Base-by-base conservation (phyloP, 2,329 filamentous ascomycete species). In the Monilinia aucupariae region DNA sequence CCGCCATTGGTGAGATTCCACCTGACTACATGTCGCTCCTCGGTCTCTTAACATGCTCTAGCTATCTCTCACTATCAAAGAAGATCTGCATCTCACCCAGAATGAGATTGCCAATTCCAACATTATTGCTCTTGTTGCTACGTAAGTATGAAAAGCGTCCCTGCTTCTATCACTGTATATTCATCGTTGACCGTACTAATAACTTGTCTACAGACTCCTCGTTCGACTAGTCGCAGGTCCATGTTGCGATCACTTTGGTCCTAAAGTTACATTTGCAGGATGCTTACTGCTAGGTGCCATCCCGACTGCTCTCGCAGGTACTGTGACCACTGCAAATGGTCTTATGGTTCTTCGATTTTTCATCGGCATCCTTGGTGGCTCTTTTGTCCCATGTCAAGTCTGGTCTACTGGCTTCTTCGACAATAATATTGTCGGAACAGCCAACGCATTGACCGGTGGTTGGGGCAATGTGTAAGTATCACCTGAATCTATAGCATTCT, bases 331-430 rank as follows among this genome's bases (percentile, higher is more conserved):
- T 60, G 85, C 85, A 7, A 77, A 76, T 5, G 87, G 89, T 10
- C 81, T 93, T n/a, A 87, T 91, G 68, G 77, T 83, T 25, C 82
- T 89, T 54, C 85, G 90, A 51, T 93, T 93, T 79, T 92, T 92
- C 76, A 85, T 92, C 66, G 89, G 89, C 65, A 87, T 93, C 50
- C 82, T 93, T 0, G 90, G 90, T 48, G 88, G 87, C 2, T 84
- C 85, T 1, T 93, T 93, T 70, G 90, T 93, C 0, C 90, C 90
- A 15, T 96, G 91, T 74, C 91, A 96, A 74, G 92, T 96, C 8
- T 96, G 92, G 91, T 90, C 88, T 12, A 96, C 91, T 0, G 91
- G 88, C 0, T 96, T 96, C 80, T 96, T 91, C 74, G 92, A 97
- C 77, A 94, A 92, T 78, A 94, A 92, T 71, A 82, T 96, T 32